These are phyloP conservation scores for Penicillium longicatenatum DNA, from an alignment of 495 filamentous ascomycete genomes.

Conservation along the genomic window DNA sequence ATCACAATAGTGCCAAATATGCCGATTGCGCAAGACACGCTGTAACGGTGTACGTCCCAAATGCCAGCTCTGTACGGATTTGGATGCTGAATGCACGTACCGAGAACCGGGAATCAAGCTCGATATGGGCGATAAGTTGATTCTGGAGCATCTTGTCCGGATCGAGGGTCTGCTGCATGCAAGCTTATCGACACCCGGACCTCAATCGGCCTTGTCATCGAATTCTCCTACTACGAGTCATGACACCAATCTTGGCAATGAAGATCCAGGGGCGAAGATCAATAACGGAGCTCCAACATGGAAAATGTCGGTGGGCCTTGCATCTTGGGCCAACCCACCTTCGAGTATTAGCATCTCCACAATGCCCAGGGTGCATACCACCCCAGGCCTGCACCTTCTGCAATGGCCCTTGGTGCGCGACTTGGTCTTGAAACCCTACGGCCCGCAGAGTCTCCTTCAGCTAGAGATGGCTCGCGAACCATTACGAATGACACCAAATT, in stretches of 20 bases:
- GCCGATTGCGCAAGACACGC: conserved; percentile 78
- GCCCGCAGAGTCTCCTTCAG: conserved; percentile 75
- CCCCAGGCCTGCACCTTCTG: conserved; percentile 73
- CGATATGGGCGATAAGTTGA: conserved; percentile 82
- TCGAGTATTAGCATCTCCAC: conserved; percentile 68
- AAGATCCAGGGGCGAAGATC: background rate
- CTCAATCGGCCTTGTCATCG: background rate
- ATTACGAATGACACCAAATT: conserved; percentile 55
- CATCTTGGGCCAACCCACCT: conserved; percentile 67
- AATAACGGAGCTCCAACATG: conserved; percentile 27
- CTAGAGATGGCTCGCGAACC: conserved; percentile 81
- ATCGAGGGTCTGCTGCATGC: conserved; percentile 79
- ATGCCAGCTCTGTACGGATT: conserved; percentile 78
- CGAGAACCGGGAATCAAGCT: conserved; percentile 85
- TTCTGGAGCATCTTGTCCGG: conserved; percentile 71
- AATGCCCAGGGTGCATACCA: conserved; percentile 82
- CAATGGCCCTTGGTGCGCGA: conserved; percentile 81
- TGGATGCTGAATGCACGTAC: conserved; percentile 81
- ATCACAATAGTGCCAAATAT: conserved; percentile 71
- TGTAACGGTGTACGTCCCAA: conserved; percentile 84
- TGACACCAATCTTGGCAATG: background rate
- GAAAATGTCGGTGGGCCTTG: conserved; percentile 64
- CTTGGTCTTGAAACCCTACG: conserved; percentile 72
- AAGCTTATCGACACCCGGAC: conserved; percentile 48
- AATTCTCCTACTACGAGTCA: background rate